Conservation (phyloP, 2,329 filamentous ascomycete genomes). For the Furcasterigmium sp. region DNA sequence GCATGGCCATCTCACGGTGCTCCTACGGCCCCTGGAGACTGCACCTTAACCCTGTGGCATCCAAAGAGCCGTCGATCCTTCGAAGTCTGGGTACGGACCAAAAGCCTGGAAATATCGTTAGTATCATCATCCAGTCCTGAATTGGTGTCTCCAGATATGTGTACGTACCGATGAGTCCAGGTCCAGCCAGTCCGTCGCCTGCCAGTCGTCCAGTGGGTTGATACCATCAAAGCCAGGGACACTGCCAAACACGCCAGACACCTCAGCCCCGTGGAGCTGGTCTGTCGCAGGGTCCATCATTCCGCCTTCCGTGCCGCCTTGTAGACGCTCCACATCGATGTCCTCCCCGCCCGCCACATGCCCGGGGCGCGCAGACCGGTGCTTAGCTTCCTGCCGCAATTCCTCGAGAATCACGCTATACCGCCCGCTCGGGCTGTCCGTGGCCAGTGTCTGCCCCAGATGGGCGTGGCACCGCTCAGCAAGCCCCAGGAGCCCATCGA, state of each 20-base stretch:
- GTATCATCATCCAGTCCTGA: not conserved
- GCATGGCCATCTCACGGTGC: no score
- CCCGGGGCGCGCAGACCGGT: not conserved
- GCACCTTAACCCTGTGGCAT: not conserved
- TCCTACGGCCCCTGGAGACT: no score
- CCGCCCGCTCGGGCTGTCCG: constrained; percentile 36
- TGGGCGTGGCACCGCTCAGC: constrained; percentile 39
- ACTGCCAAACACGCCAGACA: not conserved
- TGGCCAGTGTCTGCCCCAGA: constrained; percentile 29
- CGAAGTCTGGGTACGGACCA: not conserved
- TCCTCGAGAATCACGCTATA: constrained; percentile 50
- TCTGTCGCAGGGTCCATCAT: not conserved
- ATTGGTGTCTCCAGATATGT: not conserved
- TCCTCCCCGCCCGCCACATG: no score
- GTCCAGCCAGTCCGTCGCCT: constrained; percentile 23
- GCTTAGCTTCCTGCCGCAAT: constrained; percentile 31
- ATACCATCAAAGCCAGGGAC: not conserved
- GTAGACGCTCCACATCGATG: no score
- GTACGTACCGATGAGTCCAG: constrained; percentile 3
- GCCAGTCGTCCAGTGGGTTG: constrained; percentile 17
- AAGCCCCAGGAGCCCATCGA: constrained; percentile 13
- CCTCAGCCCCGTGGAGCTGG: not conserved
- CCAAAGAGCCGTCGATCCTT: not conserved
- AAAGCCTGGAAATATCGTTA: not conserved
- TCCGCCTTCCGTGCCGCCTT: no score